These are phyloP conservation scores for Penicillium roqueforti DNA, from an alignment of 495 filamentous ascomycete species.

Conservation along the genomic window DNA sequence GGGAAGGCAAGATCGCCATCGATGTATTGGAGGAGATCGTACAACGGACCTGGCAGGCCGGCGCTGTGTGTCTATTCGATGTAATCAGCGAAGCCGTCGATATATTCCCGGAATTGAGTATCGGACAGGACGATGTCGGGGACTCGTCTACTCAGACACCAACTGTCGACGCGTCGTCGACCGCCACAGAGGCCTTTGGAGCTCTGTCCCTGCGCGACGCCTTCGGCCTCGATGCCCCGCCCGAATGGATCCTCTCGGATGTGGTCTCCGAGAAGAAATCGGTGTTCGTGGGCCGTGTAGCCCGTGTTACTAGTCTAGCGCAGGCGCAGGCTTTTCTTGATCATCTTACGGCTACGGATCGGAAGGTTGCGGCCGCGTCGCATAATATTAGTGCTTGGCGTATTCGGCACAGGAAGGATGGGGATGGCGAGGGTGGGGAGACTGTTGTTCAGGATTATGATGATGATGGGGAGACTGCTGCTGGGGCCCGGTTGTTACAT, in stretches of 20 bases:
- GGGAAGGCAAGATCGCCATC: slow-evolving; percentile 64
- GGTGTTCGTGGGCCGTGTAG: slow-evolving; percentile 75
- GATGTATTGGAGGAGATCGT: slow-evolving; percentile 63
- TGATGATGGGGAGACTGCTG: slow-evolving; percentile 95
- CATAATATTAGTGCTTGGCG: slow-evolving; percentile 83
- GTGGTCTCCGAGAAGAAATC: slow-evolving; percentile 79
- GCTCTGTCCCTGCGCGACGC: slow-evolving; percentile 31
- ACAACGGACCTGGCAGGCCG: slow-evolving; percentile 59
- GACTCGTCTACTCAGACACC: neutral
- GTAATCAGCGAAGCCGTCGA: slow-evolving; percentile 59
- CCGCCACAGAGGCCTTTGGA: slow-evolving; percentile 20
- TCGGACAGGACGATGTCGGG: slow-evolving; percentile 27
- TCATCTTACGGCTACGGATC: slow-evolving; percentile 74
- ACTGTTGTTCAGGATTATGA: slow-evolving; percentile 82
- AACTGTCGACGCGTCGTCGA: slow-evolving; percentile 13
- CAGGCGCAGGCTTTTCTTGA: slow-evolving; percentile 66
- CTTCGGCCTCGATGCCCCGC: slow-evolving; percentile 37
- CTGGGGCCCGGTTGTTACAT: slow-evolving; percentile 78
- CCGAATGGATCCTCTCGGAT: slow-evolving; percentile 68
- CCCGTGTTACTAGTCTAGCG: slow-evolving; percentile 57
- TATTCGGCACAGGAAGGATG: slow-evolving; percentile 43
- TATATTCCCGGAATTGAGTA: slow-evolving; percentile 45
- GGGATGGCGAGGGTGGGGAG: slow-evolving; percentile 36
- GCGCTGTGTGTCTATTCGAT: slow-evolving; percentile 84
- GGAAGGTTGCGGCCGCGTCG: slow-evolving; percentile 75